Base-by-base conservation (phyloP, 345 rosid genomes). In the Firmiana major region DNA sequence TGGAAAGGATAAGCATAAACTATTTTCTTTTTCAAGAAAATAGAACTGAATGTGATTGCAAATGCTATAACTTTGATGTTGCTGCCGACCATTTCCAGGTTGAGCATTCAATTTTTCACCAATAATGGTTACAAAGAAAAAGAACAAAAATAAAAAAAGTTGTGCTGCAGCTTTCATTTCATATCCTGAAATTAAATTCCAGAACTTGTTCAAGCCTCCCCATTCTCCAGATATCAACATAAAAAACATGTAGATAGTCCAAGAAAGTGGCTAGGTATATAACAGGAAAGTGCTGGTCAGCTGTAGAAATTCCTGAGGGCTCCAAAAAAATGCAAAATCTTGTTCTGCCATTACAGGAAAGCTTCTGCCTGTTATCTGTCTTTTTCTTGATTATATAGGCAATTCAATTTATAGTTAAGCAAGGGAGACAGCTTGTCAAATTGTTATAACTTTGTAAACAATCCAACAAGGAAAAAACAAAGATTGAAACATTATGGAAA, bases 391-490 rank as follows among this genome's bases (percentile, higher is more conserved):
- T 68, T 26, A 24, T 71, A 19, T 31, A 51, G 62, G 11, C 19
- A 71, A 71, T n/a, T 69, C 58, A 70, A 36, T 49, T 70, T 17
- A 70, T 17, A 4, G 6, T 21, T n/a, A 81, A 76, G 83, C 79
- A 81, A 28, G 58, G 73, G 74, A 79, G 78, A 80, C 79, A 73
- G 74, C 63, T 55, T 79, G 84, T 79, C 79, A 83, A 79, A 12
- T 46, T 28, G 3, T 49, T 21, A 21, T 21, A 26, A 71, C 88
- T 81, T 87, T 75, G 57, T 73, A 65, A 75, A 65, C 72, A 85
- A 83, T 85, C 63, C 49, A 85, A 76, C 16, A 69, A 63, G 22
- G 22, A 4, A 1, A 64, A 34, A n/a, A 42, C 6, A 12, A 15
- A 51, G 55, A 31, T 15, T 31, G 74, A 43, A 46, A 73, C 83